phyloP scores from a whole-genome alignment of 371 early-diverging fungal species.

The Rhizopus microsporus region DNA sequence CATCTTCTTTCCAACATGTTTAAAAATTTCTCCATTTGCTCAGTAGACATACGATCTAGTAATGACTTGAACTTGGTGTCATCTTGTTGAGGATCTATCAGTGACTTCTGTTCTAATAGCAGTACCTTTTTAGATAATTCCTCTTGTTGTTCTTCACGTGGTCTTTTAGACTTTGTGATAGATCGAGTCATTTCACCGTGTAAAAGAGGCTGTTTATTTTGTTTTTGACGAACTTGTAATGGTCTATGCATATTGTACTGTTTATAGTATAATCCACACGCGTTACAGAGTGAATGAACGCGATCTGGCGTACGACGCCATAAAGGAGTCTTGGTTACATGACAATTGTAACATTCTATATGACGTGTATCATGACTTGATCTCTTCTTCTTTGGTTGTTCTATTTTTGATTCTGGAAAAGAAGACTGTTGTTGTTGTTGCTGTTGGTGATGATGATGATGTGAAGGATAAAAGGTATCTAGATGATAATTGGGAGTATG shows the following conservation, averaged over 20 bases:
- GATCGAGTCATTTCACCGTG: neutral
- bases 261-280: conserved; percentile 83
- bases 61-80: conserved; percentile 24
- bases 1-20: conserved; percentile 29
- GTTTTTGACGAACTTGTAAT: conserved; percentile 60
- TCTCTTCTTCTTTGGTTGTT: no score
- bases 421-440: neutral
- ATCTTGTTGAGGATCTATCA: conserved; percentile 14
- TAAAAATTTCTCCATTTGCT: conserved; percentile 27
- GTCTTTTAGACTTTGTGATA: neutral
- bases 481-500: neutral
- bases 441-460: conserved; percentile 1
- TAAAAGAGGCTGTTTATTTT: neutral
- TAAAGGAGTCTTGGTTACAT: conserved; percentile 76
- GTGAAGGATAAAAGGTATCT: neutral
- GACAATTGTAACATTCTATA: conserved; percentile 78
- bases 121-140: neutral
- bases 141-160: neutral
- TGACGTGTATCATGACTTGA: conserved; percentile 28
- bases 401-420: no score
- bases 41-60: conserved; percentile 24
- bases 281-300: conserved; percentile 80
- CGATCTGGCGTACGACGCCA: conserved; percentile 83
- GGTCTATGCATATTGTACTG: conserved; percentile 75
- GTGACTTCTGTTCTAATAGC: neutral